A percentile compares a stretch with the other conserved stretches of the same genome.
Conservation (phyloP, 306 rosid genomes). For the Acacia acuminata region DNA sequence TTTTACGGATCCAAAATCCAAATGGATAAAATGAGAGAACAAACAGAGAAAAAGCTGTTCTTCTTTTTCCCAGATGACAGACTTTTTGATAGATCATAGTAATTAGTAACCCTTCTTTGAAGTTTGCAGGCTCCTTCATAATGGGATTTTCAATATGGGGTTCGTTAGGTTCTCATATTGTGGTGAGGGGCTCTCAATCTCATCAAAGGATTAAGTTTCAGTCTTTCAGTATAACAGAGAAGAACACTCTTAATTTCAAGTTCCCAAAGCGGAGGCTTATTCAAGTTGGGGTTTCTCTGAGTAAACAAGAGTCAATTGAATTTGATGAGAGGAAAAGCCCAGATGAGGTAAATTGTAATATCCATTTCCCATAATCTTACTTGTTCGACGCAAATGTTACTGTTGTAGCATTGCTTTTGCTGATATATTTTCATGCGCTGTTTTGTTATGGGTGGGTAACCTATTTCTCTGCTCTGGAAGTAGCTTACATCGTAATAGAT, state of each 20-base stretch:
- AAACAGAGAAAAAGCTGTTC: no score
- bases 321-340: constrained; percentile 80
- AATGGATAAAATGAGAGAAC: not conserved
- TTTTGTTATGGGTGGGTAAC: no score
- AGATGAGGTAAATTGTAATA: constrained; percentile 57
- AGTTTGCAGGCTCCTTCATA: constrained; percentile 2
- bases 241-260: constrained; percentile 34
- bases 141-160: constrained; percentile 62
- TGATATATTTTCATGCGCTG: not conserved
- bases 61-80: not conserved
- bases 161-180: constrained; percentile 49
- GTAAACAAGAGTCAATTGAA: constrained; percentile 49
- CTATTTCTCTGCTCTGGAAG: no score
- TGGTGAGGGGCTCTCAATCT: constrained; percentile 31
- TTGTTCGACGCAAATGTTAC: constrained; percentile 9
- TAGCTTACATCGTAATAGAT: not conserved
- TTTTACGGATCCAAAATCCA: not conserved
- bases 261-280: constrained; percentile 30
- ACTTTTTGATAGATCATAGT: not conserved
- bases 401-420: constrained; percentile 7
- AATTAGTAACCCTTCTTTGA: not conserved
- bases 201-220: constrained; percentile 40
- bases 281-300: constrained; percentile 30
- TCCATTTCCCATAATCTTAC: constrained; percentile 14
- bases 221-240: constrained; percentile 26